Base-by-base conservation (phyloP, 495 filamentous ascomycete species). In the Xylaria intraflava region DNA sequence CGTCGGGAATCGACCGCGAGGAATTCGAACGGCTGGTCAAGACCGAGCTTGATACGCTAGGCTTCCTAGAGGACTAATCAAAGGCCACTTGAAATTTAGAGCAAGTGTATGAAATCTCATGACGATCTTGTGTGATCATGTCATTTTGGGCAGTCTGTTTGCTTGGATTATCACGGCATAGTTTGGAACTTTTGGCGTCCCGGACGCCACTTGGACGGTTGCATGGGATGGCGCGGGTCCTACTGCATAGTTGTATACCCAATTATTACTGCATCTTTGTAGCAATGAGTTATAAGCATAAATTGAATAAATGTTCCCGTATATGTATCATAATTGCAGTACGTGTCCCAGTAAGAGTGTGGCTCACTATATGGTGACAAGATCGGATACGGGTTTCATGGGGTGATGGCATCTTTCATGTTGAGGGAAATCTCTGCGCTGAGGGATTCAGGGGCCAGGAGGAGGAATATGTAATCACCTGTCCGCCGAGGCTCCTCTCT, bases 21-120 rank as follows among this genome's bases (percentile, higher is more conserved):
- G 91, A 96, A 57, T 96, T 98, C 70, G 87, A 90, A 69, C 72
- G 79, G 47, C 67, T 95, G 55, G 80, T 98, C 2, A 76, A 78
- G 69, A 88, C 78, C 3, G 93, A 98, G 71, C 64, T 96, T 58
- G 86, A 91, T 49, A 77, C 85, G 51, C 65, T 96, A 63, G 75
- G 80, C 29, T 69, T 95, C 65, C 75, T 94, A 60, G 90, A 93
- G 67, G 78, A 84, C 42, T 83, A 84, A 84, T 42, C 83, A 84
- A 59, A 73, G 72, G 1, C 17, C 19, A 4, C 4, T 10, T 31
- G 26, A 19, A 20, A 3, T 26, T 11, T 22, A 14, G 20, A 6
- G 23, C 8, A 11, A 8, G 39, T 20, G 16, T 9, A n/a, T 39
- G 22, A 53, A 20, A 27, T 33, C 10, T 10, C 23, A 45, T 55